A percentile compares a stretch with the other conserved stretches of the same genome.
Evolutionary conservation across 2,329 filamentous ascomycete genomes (phyloP).

Genomic region (Zasmidium cellare): DNA sequence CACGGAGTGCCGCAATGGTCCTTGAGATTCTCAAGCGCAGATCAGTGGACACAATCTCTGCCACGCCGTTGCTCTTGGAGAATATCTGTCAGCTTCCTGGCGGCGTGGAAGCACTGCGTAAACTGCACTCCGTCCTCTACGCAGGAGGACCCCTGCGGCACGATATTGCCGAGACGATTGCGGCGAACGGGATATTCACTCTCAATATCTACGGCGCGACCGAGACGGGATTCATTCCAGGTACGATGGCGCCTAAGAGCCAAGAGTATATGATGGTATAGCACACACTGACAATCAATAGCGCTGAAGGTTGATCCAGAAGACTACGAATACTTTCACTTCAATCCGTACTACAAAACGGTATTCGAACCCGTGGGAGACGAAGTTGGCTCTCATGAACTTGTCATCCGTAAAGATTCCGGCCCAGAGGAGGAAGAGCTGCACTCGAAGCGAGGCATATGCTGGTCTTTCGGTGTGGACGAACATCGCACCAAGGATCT

Average conservation of each 20-base stretch:
- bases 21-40: not conserved
- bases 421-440: not conserved
- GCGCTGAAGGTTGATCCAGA: not conserved
- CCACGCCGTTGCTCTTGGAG: not conserved
- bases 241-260: not conserved
- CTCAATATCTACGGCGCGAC: not conserved
- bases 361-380: not conserved
- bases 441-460: not conserved
- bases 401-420: not conserved
- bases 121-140: not conserved
- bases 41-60: not conserved
- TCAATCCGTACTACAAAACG: not conserved
- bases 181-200: not conserved
- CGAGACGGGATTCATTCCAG: not conserved
- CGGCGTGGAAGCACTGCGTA: not conserved
- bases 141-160: not conserved
- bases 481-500: constrained; percentile 2
- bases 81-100: not conserved
- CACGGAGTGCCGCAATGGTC: not conserved
- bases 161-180: not conserved
- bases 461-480: not conserved
- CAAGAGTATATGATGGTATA: too few relatives aligned
- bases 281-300: too few relatives aligned
- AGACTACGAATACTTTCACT: not conserved
- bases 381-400: not conserved